Percentiles rank a stretch among this genome's conserved stretches.
phyloP scores from a whole-genome alignment of 345 rosid species.

The Arabidopsis arenosa region DNA sequence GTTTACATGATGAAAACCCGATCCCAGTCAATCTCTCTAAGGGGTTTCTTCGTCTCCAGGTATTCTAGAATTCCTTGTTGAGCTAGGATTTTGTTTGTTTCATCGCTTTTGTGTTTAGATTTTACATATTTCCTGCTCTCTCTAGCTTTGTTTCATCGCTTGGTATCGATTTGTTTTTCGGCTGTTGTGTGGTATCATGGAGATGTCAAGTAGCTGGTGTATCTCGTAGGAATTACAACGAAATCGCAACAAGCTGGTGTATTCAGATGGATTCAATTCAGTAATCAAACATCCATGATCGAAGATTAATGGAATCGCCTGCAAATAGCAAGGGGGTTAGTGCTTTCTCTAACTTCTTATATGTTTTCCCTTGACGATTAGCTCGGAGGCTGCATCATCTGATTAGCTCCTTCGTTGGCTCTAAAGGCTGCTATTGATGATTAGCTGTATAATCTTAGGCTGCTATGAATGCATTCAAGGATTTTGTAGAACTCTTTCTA shows the following conservation, averaged over 20 bases:
- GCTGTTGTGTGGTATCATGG: neutral
- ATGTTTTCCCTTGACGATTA: neutral
- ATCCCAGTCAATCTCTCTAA: neutral
- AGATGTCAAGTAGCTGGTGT: conserved; percentile 1
- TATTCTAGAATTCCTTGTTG: neutral
- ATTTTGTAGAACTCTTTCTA: neutral
- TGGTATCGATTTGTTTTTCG: neutral
- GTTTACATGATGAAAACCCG: conserved; percentile 10
- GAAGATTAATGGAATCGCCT: neutral
- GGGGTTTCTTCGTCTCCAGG: conserved; percentile 30
- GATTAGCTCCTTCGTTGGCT: neutral
- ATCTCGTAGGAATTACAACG: neutral
- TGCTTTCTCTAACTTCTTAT: neutral
- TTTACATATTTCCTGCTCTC: neutral
- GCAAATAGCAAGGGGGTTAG: neutral
- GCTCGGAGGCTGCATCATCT: conserved; percentile 3
- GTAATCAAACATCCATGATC: neutral
- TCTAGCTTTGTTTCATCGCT: neutral
- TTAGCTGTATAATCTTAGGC: neutral
- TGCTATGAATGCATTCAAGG: neutral
- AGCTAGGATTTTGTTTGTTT: neutral
- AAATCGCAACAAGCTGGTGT: neutral
- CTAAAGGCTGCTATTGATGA: too few species aligned
- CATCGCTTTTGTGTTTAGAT: neutral
- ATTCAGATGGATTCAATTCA: conserved; percentile 3